Base-by-base conservation (phyloP, 768 basidiomycete genomes). In the Mycena leptocephala region DNA sequence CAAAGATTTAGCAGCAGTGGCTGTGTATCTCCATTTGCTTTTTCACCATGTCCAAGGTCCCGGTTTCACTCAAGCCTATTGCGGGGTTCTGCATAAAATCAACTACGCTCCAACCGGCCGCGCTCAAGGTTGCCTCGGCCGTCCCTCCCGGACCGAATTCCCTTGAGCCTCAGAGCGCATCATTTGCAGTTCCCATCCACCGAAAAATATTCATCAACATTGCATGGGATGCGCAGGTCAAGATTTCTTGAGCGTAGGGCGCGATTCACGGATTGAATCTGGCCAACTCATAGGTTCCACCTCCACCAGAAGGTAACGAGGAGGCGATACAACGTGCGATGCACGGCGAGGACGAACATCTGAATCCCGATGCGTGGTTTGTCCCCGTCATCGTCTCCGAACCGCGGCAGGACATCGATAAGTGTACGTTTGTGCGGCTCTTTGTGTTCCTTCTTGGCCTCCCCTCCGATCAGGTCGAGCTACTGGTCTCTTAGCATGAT, bases 61-160 rank as follows among this genome's bases (percentile, higher is more conserved):
- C 83, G 70, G 83, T 89, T 64, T 78, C 81, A 53, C 89, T 94
- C 74, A 84, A 88, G 24, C 95, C 95, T 35, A 84, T 86, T 30
- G 86, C 95, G 33, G 95, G 93, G 6, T 95, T 95, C 82, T 95
- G 94, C 81, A 80, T 95, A 69, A 95, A 95, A 83, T 89, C 93
- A 0, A 80, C 86, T 22, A 84, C 89, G 0, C 80, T 89, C 5
- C 86, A 88, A 55, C 82, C 88, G 6, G 86, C 86, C 1, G 74
- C 87, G 3, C 86, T 87, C 76, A 79, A 83, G 24, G 37, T 76
- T 16, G 67, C 79, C 32, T 33, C 62, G 35, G 41, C 74, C 26
- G 62, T 70, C 16, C 74, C 72, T 41, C 63, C 72, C 9, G 70
- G 64, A 51, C 32, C 77, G 39, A 81, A 83, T 74, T 67, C 82